These are phyloP conservation scores for Cercis canadensis DNA, from an alignment of 306 rosid species.

Conservation along the genomic window DNA sequence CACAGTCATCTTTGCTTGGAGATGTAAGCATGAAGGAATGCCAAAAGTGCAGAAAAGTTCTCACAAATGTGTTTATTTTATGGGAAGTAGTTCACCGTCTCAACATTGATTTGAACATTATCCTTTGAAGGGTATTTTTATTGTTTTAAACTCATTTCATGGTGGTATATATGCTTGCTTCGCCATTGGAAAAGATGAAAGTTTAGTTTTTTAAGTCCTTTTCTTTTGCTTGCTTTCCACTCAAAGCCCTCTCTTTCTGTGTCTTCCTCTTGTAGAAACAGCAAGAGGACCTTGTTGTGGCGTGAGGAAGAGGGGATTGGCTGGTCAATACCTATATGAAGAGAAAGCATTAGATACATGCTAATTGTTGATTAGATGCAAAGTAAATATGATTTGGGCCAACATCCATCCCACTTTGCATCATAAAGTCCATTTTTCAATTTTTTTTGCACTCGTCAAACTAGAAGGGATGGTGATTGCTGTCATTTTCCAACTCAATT, in stretches of 20 bases:
- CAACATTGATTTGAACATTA: constrained; percentile 8
- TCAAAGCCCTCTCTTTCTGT: constrained; percentile 48
- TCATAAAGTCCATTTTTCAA: constrained; percentile 25
- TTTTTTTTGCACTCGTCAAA: constrained; percentile 4
- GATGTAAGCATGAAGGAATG: constrained; percentile 56
- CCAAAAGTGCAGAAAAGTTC: constrained; percentile 39
- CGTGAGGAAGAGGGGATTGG: constrained; percentile 49
- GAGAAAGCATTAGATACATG: constrained; percentile 14
- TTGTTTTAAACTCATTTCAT: constrained; percentile 36
- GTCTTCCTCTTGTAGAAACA: constrained; percentile 33
- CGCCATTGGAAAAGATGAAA: constrained; percentile 58
- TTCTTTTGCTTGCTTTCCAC: constrained; percentile 88
- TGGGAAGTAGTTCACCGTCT: constrained; percentile 46
- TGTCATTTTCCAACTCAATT: constrained; percentile 26
- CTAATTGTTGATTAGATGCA: constrained; percentile 1
- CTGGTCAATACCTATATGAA: constrained; percentile 22
- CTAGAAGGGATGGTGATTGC: constrained; percentile 14
- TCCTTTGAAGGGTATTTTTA: constrained; percentile 34
- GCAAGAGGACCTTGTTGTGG: constrained; percentile 39
- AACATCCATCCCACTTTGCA: not conserved
- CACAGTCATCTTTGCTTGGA: constrained; percentile 54
- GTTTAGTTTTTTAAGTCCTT: constrained; percentile 44
- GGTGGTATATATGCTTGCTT: constrained; percentile 92
- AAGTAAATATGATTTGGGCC: not conserved
- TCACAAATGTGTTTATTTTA: constrained; percentile 52